Evolutionary conservation across 2,329 filamentous ascomycete genomes (phyloP), one percentile per base, ranked within the genome.

Genomic region (Fusarium tuaranense): DNA sequence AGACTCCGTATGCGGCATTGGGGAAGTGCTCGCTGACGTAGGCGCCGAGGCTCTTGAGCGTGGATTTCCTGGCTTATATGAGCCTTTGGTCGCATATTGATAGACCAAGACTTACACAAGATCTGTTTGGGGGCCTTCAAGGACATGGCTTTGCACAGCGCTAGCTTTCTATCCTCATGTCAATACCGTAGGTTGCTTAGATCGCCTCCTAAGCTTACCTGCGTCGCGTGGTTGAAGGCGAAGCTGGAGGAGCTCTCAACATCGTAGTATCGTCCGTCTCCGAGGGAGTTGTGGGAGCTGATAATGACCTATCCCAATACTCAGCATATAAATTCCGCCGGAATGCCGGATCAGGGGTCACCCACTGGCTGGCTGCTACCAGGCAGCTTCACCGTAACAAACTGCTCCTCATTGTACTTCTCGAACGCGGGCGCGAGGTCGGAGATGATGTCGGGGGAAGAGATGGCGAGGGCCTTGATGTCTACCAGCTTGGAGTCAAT

Each of bases 371-470:
- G 92, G 83, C 91, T 96, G 81, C 93, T 91, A 34, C 95, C 95
- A 0, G 96, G 96, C 66, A 99, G 90, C 88, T 97, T 98, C 72
- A 94, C 92, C 18, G 95, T 95, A 59, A 92, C 86, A 83, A 98
- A 93, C 84, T 99, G 97, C 84, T 95, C 93, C 85, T 99, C 96
- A 80, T 98, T 98, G 89, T 99, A 98, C 84, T 93, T 95, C 84
- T 95, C 88, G 82, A 98, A 97, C 0, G 97, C 95, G 0, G 95
- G 94, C 8, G 88, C 90, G 63, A 98, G 92, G 74, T 93, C 91
- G 70, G 91, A 86, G 65, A 95, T 86, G 71, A 97, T 86, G 65
- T 88, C 86, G 41, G 92, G 90, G 48, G 91, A 91, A 77, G 93
- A 91, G 72, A 90, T 87, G 20, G 95, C 95, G 51, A 99, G 88